Evolutionary conservation across 2,329 filamentous ascomycete genomes (phyloP).

Genomic region (Escovopsis sp.): DNA sequence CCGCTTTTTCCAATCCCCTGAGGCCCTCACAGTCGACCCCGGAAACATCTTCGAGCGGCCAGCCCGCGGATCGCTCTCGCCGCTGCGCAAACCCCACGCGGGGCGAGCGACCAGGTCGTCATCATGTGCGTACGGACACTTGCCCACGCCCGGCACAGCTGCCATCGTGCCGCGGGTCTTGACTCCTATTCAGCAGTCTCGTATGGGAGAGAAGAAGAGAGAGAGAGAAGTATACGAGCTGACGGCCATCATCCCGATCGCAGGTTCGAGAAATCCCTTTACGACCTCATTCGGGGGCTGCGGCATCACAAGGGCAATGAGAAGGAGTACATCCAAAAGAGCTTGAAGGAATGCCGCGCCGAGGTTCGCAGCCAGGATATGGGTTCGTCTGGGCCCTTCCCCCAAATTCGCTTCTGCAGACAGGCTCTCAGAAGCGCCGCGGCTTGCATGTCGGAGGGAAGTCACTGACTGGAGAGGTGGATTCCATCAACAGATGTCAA

Average conservation of each 20-base stretch:
- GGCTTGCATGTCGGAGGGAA: too few species aligned
- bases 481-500: slow-evolving; percentile 55
- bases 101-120: slow-evolving; percentile 5
- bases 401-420: too few species aligned
- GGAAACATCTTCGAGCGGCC: neutral
- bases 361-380: slow-evolving; percentile 91
- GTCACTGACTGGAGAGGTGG: too few species aligned
- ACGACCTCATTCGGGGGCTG: slow-evolving; percentile 94
- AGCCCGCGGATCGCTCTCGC: neutral
- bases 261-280: slow-evolving; percentile 98
- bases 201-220: neutral
- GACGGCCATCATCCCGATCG: slow-evolving; percentile 1
- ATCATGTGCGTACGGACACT: slow-evolving; percentile 9
- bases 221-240: neutral
- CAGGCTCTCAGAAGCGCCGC: too few species aligned
- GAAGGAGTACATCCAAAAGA: slow-evolving; percentile 86
- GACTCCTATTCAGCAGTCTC: too few species aligned
- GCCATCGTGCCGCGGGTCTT: too few species aligned
- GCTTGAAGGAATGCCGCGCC: slow-evolving; percentile 83
- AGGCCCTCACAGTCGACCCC: neutral
- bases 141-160: neutral
- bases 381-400: slow-evolving; percentile 37
- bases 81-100: slow-evolving; percentile 8
- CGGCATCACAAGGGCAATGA: slow-evolving; percentile 92
- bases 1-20: neutral